Base-by-base conservation (phyloP, 192 early-diverging fungal genomes). In the Phlyctochytrium bullatum region DNA sequence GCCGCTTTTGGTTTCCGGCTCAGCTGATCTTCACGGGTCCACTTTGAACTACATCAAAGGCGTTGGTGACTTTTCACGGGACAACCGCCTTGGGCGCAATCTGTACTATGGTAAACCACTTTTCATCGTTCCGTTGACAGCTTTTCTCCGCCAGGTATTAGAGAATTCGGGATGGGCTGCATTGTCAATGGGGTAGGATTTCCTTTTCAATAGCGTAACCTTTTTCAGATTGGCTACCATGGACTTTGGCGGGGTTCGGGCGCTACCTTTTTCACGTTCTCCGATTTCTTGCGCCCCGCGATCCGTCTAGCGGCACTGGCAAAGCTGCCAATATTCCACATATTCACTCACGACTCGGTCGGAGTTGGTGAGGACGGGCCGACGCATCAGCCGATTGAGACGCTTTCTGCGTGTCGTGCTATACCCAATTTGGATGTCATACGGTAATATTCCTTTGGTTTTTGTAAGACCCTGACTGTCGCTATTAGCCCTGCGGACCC, bases 341-440 rank as follows among this genome's bases (percentile, higher is more conserved):
- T 99, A 70, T 95, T 96, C 91, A 98, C 97, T 61, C 97, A 99
- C 86, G 97, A 99, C 81, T 98, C 95, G 36, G 95, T 99, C 64
- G 97, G 95, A 69, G 87, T 94, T 33, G 97, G 97, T 68, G 97
- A 99, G 76, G 97, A 99, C 80, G 97, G 97, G 2, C 97, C 95
- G 32, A 99, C 97, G 57, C 97, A 99, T 81, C 97, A 99, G 78
- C 95, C 97, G 16, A 91, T 97, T 47, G 97, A 99, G 77, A 97
- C 95, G 12, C 72, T 97, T 62, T 90, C 94, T 50, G 80, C 86
- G 73, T 76, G 92, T 52, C 91, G 97, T 58, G 94, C 94, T 3
- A 87, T 91, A 36, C 97, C 97, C 67, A 93, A 97, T 82, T 82
- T 90, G 10, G 71, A 72, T 61, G 71, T 72, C 53, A 23, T 59